phyloP scores from a whole-genome alignment of 2,329 filamentous ascomycete species.

The Alternaria sp. region DNA sequence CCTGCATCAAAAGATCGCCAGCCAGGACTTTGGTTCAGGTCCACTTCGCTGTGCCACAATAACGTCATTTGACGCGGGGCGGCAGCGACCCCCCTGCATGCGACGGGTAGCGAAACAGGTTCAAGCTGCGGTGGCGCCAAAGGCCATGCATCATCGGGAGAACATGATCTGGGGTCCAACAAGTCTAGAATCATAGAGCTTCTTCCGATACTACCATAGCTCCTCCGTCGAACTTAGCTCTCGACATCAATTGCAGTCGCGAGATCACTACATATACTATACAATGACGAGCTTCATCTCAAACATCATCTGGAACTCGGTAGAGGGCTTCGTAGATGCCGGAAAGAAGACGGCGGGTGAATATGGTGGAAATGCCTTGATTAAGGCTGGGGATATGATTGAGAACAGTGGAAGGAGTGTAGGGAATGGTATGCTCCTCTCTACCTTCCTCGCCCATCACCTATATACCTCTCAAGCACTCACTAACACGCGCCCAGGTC shows the following conservation, averaged over 20 bases:
- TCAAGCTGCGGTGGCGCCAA: slow-evolving; percentile 28
- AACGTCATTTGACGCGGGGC: slow-evolving; percentile 36
- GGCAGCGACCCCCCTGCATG: slow-evolving; percentile 17
- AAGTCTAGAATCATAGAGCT: slow-evolving; percentile 3
- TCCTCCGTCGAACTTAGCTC: neutral
- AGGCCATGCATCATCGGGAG: slow-evolving; percentile 21
- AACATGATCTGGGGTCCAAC: slow-evolving; percentile 13
- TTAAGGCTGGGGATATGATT: slow-evolving; percentile 47
- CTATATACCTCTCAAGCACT: neutral
- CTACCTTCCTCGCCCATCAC: neutral
- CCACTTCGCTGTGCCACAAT: slow-evolving; percentile 22
- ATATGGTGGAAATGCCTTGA: slow-evolving; percentile 47
- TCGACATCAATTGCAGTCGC: neutral
- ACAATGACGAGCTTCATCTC: slow-evolving; percentile 42
- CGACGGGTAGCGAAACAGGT: slow-evolving; percentile 29
- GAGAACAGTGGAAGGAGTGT: slow-evolving; percentile 42
- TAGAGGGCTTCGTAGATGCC: slow-evolving; percentile 47
- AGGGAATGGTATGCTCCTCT: slow-evolving; percentile 35
- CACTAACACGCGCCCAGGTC: slow-evolving; percentile 20
- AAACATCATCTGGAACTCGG: slow-evolving; percentile 48
- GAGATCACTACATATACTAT: neutral
- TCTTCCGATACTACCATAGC: neutral
- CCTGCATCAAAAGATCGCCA: slow-evolving; percentile 8
- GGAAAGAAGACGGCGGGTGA: slow-evolving; percentile 45
- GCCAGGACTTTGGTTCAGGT: slow-evolving; percentile 4